phyloP scores from a whole-genome alignment of 164 flowering plant species.

The Liriodendron chinense region DNA sequence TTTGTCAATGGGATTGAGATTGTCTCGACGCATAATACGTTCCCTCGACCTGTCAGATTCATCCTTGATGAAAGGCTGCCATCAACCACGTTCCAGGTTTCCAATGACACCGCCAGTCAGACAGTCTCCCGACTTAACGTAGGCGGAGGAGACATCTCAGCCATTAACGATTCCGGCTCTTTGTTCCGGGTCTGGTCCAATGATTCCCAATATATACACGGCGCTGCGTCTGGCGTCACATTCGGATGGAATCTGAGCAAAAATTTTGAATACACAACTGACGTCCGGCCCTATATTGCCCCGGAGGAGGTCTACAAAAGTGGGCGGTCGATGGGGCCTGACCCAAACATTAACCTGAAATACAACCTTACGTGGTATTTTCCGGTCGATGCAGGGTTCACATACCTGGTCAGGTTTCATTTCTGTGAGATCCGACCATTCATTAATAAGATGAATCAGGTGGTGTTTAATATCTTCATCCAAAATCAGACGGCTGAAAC shows the following conservation, averaged over 20 bases:
- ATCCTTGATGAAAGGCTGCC: not conserved
- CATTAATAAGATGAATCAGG: conserved; percentile 11
- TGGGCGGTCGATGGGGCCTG: conserved; percentile 45
- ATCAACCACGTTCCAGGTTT: conserved; percentile 21
- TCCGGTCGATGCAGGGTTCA: conserved; percentile 51
- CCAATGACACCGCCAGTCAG: conserved; percentile 64
- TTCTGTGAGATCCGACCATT: conserved; percentile 46
- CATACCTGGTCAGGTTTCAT: conserved; percentile 63
- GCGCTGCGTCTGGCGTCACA: conserved; percentile 41
- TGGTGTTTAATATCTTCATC: conserved; percentile 23
- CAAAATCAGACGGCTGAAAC: conserved; percentile 33
- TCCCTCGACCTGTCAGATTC: conserved; percentile 26
- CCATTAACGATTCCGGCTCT: conserved; percentile 22
- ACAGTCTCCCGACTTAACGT: conserved; percentile 72
- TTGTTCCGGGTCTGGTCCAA: conserved; percentile 36
- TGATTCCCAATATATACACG: conserved; percentile 43
- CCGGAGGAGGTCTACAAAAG: conserved; percentile 56
- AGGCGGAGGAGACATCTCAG: conserved; percentile 56
- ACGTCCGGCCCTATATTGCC: conserved; percentile 24
- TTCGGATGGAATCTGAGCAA: conserved; percentile 24
- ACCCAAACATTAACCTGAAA: conserved; percentile 29
- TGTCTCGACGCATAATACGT: conserved; percentile 76
- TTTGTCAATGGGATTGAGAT: conserved; percentile 94
- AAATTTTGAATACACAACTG: conserved; percentile 23
- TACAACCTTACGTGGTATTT: conserved; percentile 70